Base-by-base conservation (phyloP, 2,329 filamentous ascomycete genomes). In the Epichloe uncinata region DNA sequence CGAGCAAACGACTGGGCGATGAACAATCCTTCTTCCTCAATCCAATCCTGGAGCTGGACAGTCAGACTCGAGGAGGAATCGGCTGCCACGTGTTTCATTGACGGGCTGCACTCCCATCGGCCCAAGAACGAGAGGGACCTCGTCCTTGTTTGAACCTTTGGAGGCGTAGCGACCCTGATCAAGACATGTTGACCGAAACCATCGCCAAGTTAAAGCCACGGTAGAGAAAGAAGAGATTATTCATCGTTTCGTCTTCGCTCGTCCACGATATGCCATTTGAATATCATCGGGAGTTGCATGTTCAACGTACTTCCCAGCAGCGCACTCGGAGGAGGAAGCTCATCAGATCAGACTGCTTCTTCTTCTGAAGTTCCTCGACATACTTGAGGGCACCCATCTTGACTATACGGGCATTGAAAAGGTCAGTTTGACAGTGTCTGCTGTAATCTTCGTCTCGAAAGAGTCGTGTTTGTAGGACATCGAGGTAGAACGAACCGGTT, bases 321-420 rank as follows among this genome's bases (percentile, higher is more conserved):
- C 93, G 90, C 72, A 95, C 89, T 74, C 89, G 91, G 76, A 96
- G 88, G 78, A 98, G 85, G 84, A 98, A 98, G 80, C 90, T 90
- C 80, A 97, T 87, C 71, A 98, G 86, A 83, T 98, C 93, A 74
- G 88, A 95, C 85, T 98, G 93, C 89, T 98, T 98, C 88, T 95
- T 96, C 89, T 98, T 97, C 77, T 96, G 89, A 80, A 98, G 86
- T 84, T 98, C 93, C 84, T 98, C 94, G 78, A 98, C 88, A 81
- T 95, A 98, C 81, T 98, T 98, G 76, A 96, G 88, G 81, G 91
- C 91, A 87, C 93, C 93, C 93, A 96, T 96, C 82, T 91, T 80
- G 71, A 68, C 76, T 79, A 61, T 63, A 34, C 30, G 16, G 36
- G 18, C 15, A 35, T 26, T 18, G 15, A 16, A 37, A 16, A n/a